These are phyloP conservation scores for Colletotrichum falcatum DNA, from an alignment of 2,329 filamentous ascomycete genomes.

Conservation along the genomic window DNA sequence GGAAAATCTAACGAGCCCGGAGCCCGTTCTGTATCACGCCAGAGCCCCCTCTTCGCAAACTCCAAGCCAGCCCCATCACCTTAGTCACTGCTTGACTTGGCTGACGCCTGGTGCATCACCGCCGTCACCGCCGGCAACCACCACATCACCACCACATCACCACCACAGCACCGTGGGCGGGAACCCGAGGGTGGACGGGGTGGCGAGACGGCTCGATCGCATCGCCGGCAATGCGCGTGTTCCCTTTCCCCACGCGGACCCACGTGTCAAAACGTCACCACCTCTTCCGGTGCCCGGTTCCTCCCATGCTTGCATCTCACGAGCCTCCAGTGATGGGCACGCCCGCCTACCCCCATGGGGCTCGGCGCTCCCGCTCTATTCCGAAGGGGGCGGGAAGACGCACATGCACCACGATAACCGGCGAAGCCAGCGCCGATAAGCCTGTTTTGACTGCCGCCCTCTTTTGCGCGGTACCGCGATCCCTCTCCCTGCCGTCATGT, in stretches of 20 bases:
- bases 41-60: background rate
- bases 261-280: conserved; percentile 27
- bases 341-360: conserved; percentile 38
- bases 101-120: background rate
- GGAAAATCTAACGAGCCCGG: background rate
- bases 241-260: background rate
- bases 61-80: background rate
- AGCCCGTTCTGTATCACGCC: background rate
- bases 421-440: conserved; percentile 23
- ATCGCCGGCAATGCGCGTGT: background rate
- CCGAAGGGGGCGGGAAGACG: conserved; percentile 7
- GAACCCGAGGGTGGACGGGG: background rate
- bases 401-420: conserved; percentile 29
- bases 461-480: background rate
- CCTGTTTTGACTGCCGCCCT: conserved; percentile 25
- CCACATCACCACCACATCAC: too few species aligned
- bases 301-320: conserved; percentile 13
- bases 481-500: background rate
- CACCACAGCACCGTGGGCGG: background rate
- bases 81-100: conserved; percentile 3
- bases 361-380: conserved; percentile 37
- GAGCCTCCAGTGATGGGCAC: conserved; percentile 26
- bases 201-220: background rate
- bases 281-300: conserved; percentile 27
- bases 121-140: background rate